phyloP scores from a whole-genome alignment of 1,284 basidiomycete species.

The Ganoderma resinaceum region DNA sequence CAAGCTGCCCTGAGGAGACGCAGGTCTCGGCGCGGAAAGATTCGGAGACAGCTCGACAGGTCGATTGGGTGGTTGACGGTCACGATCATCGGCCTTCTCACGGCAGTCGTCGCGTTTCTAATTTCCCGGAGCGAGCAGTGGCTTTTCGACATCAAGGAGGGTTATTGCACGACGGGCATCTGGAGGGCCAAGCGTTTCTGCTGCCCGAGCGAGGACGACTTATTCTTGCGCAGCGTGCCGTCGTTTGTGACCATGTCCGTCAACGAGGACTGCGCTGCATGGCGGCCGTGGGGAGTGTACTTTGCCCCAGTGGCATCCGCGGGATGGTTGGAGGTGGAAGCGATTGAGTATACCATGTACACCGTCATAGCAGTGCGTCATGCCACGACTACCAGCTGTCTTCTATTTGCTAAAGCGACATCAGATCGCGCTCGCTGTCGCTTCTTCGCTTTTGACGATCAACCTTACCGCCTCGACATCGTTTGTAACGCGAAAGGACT shows the following conservation, averaged over 20 bases:
- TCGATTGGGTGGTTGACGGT: conserved; percentile 92
- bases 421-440: conserved; percentile 74
- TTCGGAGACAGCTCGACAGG: conserved; percentile 81
- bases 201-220: conserved; percentile 57
- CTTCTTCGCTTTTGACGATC: conserved; percentile 84
- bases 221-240: conserved; percentile 12
- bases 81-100: conserved; percentile 84
- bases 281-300: conserved; percentile 77
- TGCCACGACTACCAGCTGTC: conserved; percentile 14
- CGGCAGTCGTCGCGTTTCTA: conserved; percentile 86
- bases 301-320: conserved; percentile 42
- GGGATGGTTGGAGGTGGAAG: conserved; percentile 44
- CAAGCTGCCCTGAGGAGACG: conserved; percentile 72
- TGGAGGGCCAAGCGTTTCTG: conserved; percentile 86
- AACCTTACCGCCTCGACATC: conserved; percentile 88
- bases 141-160: conserved; percentile 95
- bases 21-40: conserved; percentile 74
- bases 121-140: conserved; percentile 90
- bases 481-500: conserved; percentile 89
- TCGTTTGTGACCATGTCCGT: conserved; percentile 31
- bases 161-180: conserved; percentile 80
- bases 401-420: conserved; percentile 3
- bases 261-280: conserved; percentile 66
- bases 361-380: conserved; percentile 76
- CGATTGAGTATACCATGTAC: conserved; percentile 78